A percentile compares a stretch with the other conserved stretches of the same genome.
These are phyloP conservation scores for Penicillium sp. DNA, from an alignment of 2,329 filamentous ascomycete genomes.

Conservation along the genomic window DNA sequence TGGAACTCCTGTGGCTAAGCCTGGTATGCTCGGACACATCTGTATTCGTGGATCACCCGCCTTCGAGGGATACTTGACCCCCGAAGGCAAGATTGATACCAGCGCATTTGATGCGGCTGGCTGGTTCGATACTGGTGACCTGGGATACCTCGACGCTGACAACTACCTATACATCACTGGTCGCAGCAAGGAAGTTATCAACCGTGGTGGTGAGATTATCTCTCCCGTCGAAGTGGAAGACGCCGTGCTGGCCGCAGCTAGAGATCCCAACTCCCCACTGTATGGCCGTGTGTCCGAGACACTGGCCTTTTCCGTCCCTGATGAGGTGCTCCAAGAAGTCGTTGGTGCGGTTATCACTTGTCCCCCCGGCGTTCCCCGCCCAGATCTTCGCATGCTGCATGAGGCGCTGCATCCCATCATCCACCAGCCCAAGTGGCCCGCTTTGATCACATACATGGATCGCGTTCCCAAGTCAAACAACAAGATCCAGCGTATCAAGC, in stretches of 20 bases:
- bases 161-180: slow-evolving; percentile 58
- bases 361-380: slow-evolving; percentile 43
- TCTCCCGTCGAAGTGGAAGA: slow-evolving; percentile 62
- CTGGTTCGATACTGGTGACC: slow-evolving; percentile 58
- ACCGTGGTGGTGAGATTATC: slow-evolving; percentile 60
- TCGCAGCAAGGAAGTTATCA: slow-evolving; percentile 59
- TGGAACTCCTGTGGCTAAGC: slow-evolving; percentile 31
- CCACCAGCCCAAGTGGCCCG: slow-evolving; percentile 56
- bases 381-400: slow-evolving; percentile 53
- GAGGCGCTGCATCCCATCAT: slow-evolving; percentile 49
- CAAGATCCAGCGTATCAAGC: slow-evolving; percentile 57
- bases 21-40: slow-evolving; percentile 49
- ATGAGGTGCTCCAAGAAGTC: slow-evolving; percentile 58
- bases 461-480: slow-evolving; percentile 57
- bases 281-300: slow-evolving; percentile 51
- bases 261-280: slow-evolving; percentile 40
- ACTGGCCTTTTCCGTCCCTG: slow-evolving; percentile 55
- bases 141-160: slow-evolving; percentile 54
- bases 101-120: slow-evolving; percentile 47
- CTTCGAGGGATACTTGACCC: slow-evolving; percentile 43
- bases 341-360: slow-evolving; percentile 57
- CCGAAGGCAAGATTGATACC: slow-evolving; percentile 14
- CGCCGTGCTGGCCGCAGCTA: slow-evolving; percentile 52
- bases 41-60: slow-evolving; percentile 54
- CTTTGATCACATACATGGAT: slow-evolving; percentile 56